Evolutionary conservation across 1,139 yeast genomes (phyloP).

Genomic region (Cylindricascospora bacillispora): DNA sequence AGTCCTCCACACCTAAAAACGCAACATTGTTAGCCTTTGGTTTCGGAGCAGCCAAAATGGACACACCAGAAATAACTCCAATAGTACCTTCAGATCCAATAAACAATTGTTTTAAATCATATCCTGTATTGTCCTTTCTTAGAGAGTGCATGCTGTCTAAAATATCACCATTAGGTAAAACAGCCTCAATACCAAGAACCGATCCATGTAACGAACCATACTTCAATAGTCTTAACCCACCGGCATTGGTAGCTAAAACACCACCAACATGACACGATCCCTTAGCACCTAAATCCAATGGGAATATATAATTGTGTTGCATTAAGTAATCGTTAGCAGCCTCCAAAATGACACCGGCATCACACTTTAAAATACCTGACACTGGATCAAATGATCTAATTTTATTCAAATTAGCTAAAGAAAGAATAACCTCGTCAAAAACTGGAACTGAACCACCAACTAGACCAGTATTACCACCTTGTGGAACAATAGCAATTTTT

Average conservation of each 20-base stretch:
- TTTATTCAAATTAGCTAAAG: slow-evolving; percentile 59
- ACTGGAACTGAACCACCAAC: slow-evolving; percentile 94
- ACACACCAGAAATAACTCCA: slow-evolving; percentile 82
- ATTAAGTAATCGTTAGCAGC: slow-evolving; percentile 69
- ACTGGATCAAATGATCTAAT: slow-evolving; percentile 71
- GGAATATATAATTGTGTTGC: slow-evolving; percentile 80
- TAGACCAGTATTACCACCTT: slow-evolving; percentile 94
- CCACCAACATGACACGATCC: slow-evolving; percentile 98
- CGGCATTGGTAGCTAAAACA: slow-evolving; percentile 91
- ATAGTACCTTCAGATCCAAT: slow-evolving; percentile 91
- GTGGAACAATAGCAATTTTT: slow-evolving; percentile 81
- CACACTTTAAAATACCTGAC: slow-evolving; percentile 77
- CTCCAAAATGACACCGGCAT: slow-evolving; percentile 85
- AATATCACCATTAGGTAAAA: slow-evolving; percentile 78
- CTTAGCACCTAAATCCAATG: slow-evolving; percentile 90
- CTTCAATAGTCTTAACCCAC: slow-evolving; percentile 77
- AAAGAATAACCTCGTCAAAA: slow-evolving; percentile 77
- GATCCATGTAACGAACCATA: slow-evolving; percentile 91
- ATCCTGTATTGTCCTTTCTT: slow-evolving; percentile 90
- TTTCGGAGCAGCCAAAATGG: slow-evolving; percentile 84
- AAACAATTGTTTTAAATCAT: slow-evolving; percentile 80
- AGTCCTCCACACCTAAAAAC: slow-evolving; percentile 69
- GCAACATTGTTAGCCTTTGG: slow-evolving; percentile 84
- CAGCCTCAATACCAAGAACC: slow-evolving; percentile 85
- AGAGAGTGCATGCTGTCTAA: slow-evolving; percentile 69